A percentile compares a stretch with the other conserved stretches of the same genome.
Conservation (phyloP, 495 filamentous ascomycete genomes). For the Trichoderma erinaceum region DNA sequence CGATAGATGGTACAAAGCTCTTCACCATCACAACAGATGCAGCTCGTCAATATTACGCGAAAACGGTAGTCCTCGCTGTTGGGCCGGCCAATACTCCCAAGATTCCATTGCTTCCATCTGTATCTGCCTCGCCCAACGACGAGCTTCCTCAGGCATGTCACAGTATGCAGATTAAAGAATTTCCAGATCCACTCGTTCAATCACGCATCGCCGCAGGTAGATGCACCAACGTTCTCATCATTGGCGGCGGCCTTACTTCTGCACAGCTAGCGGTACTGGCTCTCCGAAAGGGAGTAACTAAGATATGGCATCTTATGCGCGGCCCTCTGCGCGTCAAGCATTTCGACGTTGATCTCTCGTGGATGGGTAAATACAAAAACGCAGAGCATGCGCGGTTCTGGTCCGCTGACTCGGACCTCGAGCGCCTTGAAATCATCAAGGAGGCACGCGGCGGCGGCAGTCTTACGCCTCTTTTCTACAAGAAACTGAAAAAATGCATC, state of each 20-base stretch:
- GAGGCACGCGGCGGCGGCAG: conserved; percentile 56
- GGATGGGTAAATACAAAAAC: conserved; percentile 65
- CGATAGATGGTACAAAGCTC: conserved; percentile 34
- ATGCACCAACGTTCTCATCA: conserved; percentile 48
- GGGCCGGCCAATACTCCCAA: conserved; percentile 50
- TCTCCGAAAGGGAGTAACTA: conserved; percentile 45
- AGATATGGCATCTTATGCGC: conserved; percentile 54
- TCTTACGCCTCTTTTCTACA: conserved; percentile 48
- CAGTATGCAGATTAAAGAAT: conserved; percentile 46
- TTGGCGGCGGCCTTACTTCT: conserved; percentile 57
- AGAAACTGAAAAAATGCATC: conserved; percentile 46
- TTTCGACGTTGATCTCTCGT: conserved; percentile 56
- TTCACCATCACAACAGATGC: conserved; percentile 48
- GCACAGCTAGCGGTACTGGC: conserved; percentile 56
- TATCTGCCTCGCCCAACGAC: conserved; percentile 17
- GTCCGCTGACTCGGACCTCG: conserved; percentile 53
- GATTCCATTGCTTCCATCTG: conserved; percentile 35
- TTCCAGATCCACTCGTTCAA: conserved; percentile 40
- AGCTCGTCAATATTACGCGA: conserved; percentile 37
- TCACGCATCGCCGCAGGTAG: conserved; percentile 41
- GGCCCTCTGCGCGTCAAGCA: conserved; percentile 55
- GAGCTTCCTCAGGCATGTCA: conserved; percentile 47
- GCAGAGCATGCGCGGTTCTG: conserved; percentile 57
- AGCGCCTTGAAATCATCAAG: conserved; percentile 50
- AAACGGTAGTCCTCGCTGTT: conserved; percentile 50